Evolutionary conservation across 1,139 yeast genomes (phyloP), one percentile per base, ranked within the genome.

Genomic region (Pichia sp.): DNA sequence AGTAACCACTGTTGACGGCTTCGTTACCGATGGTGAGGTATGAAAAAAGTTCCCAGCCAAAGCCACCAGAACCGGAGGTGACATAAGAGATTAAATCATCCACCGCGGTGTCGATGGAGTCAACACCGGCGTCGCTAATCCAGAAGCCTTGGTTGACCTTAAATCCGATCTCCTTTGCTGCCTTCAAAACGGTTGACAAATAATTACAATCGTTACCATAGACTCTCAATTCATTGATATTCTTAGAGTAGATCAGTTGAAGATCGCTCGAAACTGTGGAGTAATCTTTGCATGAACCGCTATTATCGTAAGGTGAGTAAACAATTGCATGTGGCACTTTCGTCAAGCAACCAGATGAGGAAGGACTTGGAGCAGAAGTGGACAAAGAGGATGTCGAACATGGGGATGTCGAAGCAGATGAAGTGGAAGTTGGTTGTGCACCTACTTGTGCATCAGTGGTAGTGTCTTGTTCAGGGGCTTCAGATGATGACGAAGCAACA

Each of bases 161-260:
- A 52, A 91, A 70, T 2, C 96, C 96, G 51, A 86, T 72, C 12
- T 71, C 56, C n/a, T 68, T 65, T 59, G 86, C 80, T 51, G 77
- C 79, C 50, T 93, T 88, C 63, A 84, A 77, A 44, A 90, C 83
- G 2, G 86, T 83, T 36, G 77, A 67, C 58, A 87, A 72, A 30
- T 88, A 81, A 67, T 81, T 76, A 74, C 97, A 91, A 69, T 91
- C 97, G 55, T 89, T 85, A 63, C 96, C 96, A 67, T 91, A 91
- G 52, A 88, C 71, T 74, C 97, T 83, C 55, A 91, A 72, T 52
- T 78, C 77, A 41, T 72, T 68, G 62, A 90, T 84, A 52, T 91
- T 89, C 65, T 83, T 84, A 54, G 79, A 68, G 43, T 71, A 65
- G 63, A 91, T 86, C 55, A 73, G 67, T 34, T 74, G 64, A 54